Percentiles rank a stretch among this genome's conserved stretches.
These are phyloP conservation scores for Nothophoma quercina DNA, from an alignment of 2,329 filamentous ascomycete genomes.

Conservation along the genomic window DNA sequence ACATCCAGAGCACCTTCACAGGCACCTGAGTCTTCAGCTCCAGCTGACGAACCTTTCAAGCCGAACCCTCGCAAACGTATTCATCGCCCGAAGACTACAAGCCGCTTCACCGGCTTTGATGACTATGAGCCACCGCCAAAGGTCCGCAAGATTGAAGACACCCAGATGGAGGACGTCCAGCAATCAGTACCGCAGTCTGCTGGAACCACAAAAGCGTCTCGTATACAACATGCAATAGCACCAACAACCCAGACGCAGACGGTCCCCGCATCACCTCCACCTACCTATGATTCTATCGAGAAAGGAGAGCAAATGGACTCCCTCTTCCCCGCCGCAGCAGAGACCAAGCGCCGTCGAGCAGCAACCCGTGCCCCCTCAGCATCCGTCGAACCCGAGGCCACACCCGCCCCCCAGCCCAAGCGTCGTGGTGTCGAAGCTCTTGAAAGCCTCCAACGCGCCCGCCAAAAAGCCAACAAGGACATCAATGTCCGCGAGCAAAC, in stretches of 20 bases:
- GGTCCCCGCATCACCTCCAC: conserved; percentile 28
- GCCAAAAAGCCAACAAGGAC: conserved; percentile 61
- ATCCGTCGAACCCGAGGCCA: conserved; percentile 44
- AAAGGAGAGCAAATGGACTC: conserved; percentile 69
- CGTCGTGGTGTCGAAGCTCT: conserved; percentile 49
- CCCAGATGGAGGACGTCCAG: conserved; percentile 36
- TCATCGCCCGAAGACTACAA: conserved; percentile 47
- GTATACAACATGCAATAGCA: conserved; percentile 21
- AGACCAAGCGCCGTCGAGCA: conserved; percentile 76
- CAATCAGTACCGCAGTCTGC: conserved; percentile 20
- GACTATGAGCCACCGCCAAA: conserved; percentile 54
- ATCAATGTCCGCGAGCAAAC: conserved; percentile 66
- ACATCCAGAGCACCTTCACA: conserved; percentile 27
- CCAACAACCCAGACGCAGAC: conserved; percentile 28
- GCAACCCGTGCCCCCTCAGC: conserved; percentile 38
- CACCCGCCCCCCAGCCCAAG: conserved; percentile 23
- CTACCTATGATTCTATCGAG: conserved; percentile 49
- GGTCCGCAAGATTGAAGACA: conserved; percentile 37
- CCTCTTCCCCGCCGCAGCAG: conserved; percentile 77
- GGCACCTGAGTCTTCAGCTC: conserved; percentile 23
- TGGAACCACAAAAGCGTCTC: conserved; percentile 17
- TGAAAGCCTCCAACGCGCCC: conserved; percentile 48
- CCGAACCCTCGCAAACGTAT: conserved; percentile 41
- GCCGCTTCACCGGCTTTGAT: conserved; percentile 78
- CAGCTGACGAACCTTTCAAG: conserved; percentile 30